phyloP scores from a whole-genome alignment of 768 basidiomycete genomes.

The Sporobolomyces phaffii region DNA sequence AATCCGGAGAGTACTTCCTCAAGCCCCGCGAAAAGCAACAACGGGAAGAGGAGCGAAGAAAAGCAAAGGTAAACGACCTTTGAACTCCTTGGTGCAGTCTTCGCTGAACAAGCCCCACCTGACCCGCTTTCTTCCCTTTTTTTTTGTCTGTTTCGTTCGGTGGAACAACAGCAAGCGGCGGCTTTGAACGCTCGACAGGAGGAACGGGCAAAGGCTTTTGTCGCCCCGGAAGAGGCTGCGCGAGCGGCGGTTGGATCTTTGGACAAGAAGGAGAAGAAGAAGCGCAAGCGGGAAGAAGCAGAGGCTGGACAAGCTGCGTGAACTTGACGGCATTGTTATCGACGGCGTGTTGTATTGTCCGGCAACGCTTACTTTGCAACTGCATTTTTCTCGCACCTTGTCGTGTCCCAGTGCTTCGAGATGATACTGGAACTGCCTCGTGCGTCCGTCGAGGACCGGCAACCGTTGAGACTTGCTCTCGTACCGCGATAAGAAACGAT shows the following conservation, averaged over 20 bases:
- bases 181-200: conserved; percentile 63
- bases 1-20: conserved; percentile 97
- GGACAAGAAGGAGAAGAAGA: conserved; percentile 54
- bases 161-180: conserved; percentile 63
- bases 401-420: no score
- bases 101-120: no score
- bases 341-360: no score
- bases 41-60: conserved; percentile 62
- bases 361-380: no score
- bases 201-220: conserved; percentile 77
- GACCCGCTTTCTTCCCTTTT: no score
- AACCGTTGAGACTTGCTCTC: no score
- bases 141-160: neutral
- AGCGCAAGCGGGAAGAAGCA: conserved; percentile 53
- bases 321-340: no score
- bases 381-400: no score
- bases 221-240: conserved; percentile 76
- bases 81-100: neutral
- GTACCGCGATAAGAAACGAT: no score
- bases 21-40: conserved; percentile 79
- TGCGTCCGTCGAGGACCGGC: no score
- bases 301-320: neutral
- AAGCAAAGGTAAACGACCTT: conserved; percentile 61
- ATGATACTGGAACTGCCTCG: no score
- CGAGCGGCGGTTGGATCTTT: conserved; percentile 55